A percentile compares a stretch with the other conserved stretches of the same genome.
Conservation (phyloP, 1,139 yeast species). For the Diutina mesorugosa region DNA sequence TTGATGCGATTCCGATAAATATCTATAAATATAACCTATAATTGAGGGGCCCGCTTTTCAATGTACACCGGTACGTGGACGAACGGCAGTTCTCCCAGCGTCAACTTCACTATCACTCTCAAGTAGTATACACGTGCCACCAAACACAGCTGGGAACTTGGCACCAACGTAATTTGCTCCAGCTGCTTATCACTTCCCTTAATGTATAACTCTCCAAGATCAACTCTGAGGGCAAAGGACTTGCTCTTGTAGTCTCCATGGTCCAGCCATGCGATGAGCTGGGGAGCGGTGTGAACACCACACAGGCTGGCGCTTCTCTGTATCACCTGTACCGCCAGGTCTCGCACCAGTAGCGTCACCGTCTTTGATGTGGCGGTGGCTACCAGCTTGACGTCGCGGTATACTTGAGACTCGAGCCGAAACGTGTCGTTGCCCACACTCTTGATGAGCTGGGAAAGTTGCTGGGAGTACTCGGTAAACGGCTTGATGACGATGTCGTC, state of each 20-base stretch:
- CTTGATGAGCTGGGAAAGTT: slow-evolving; percentile 18
- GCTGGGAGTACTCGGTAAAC: slow-evolving; percentile 16
- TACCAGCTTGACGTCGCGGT: slow-evolving; percentile 23
- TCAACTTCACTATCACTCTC: slow-evolving; percentile 17
- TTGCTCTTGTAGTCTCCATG: background rate
- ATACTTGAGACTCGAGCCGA: slow-evolving; percentile 23
- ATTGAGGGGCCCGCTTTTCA: background rate
- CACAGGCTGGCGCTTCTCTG: background rate
- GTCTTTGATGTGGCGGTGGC: slow-evolving; percentile 23
- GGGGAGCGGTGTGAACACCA: background rate
- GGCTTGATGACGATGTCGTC: slow-evolving; percentile 19
- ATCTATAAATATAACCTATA: background rate
- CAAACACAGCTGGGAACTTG: slow-evolving; percentile 26
- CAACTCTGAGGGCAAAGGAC: slow-evolving; percentile 9
- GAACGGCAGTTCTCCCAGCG: slow-evolving; percentile 15
- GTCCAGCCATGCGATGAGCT: background rate
- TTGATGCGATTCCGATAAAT: background rate
- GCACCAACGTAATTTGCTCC: slow-evolving; percentile 20
- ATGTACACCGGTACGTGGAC: slow-evolving; percentile 19
- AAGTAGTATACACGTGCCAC: slow-evolving; percentile 23
- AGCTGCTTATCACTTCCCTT: slow-evolving; percentile 6
- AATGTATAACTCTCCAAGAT: slow-evolving; percentile 9
- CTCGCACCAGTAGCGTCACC: slow-evolving; percentile 7
- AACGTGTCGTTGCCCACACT: slow-evolving; percentile 20
- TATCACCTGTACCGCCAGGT: background rate